Conservation (phyloP, 208 protist species). For the Porcisia hertigi region DNA sequence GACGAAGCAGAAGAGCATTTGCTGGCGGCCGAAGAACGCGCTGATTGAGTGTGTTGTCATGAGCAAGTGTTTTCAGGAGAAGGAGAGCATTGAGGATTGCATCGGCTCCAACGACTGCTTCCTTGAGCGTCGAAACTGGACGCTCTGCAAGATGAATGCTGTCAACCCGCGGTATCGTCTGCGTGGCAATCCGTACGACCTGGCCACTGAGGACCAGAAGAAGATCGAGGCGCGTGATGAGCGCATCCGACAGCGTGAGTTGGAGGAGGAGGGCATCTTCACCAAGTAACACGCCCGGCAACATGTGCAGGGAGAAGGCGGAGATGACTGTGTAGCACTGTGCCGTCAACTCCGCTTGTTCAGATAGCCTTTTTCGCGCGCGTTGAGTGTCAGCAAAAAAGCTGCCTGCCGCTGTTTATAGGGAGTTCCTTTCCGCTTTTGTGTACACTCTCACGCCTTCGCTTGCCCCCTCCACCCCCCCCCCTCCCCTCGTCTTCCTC, state of each 20-base stretch:
- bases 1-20: constrained; percentile 79
- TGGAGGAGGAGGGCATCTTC: constrained; percentile 83
- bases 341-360: neutral
- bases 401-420: neutral
- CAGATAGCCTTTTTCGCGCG: neutral
- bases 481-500: neutral
- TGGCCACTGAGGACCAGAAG: constrained; percentile 85
- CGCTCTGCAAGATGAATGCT: constrained; percentile 89
- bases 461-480: neutral
- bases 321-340: neutral
- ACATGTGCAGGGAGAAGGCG: neutral
- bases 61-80: constrained; percentile 89
- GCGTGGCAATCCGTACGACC: constrained; percentile 87
- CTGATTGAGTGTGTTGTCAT: constrained; percentile 84
- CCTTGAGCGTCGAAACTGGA: constrained; percentile 85
- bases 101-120: constrained; percentile 82
- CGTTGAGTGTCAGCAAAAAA: neutral
- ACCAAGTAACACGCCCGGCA: constrained; percentile 31
- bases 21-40: constrained; percentile 88
- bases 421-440: neutral
- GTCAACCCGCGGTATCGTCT: constrained; percentile 84
- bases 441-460: neutral
- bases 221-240: constrained; percentile 88
- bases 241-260: constrained; percentile 73
- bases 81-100: constrained; percentile 77